Conservation (phyloP, 2,329 filamentous ascomycete genomes). For the Lasiodiplodia sp. region DNA sequence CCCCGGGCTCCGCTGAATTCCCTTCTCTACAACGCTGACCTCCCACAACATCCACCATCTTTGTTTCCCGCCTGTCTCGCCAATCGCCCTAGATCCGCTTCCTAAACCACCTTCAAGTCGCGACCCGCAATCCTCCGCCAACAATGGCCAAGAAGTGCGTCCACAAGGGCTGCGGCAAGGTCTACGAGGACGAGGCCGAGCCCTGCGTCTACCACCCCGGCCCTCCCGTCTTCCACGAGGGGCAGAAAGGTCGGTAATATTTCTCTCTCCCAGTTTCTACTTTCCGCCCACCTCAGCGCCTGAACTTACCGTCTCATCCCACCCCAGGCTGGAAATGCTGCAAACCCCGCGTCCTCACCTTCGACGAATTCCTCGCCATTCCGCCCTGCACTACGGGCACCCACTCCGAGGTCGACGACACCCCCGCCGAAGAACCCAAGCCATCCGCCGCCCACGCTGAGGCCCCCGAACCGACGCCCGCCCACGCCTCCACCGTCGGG, state of each 20-base stretch:
- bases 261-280: background rate
- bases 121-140: background rate
- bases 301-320: conserved; percentile 9
- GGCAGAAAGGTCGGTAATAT: conserved; percentile 82
- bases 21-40: background rate
- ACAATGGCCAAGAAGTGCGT: conserved; percentile 85
- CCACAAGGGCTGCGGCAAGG: conserved; percentile 93
- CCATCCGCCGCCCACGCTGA: conserved; percentile 37
- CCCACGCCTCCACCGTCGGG: background rate
- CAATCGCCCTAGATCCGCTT: background rate
- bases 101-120: background rate
- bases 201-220: conserved; percentile 92
- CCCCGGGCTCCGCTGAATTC: background rate
- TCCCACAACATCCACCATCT: background rate
- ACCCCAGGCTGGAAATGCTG: conserved; percentile 96
- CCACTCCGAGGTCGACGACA: conserved; percentile 86
- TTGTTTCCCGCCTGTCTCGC: background rate
- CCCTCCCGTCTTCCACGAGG: conserved; percentile 91
- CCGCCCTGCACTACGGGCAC: conserved; percentile 90
- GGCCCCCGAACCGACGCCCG: conserved; percentile 25
- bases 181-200: conserved; percentile 77
- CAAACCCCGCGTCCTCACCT: conserved; percentile 94
- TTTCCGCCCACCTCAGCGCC: background rate
- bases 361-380: conserved; percentile 96
- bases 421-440: conserved; percentile 59